Base-by-base conservation (phyloP, 345 rosid genomes). In the Ailanthus altissimus region DNA sequence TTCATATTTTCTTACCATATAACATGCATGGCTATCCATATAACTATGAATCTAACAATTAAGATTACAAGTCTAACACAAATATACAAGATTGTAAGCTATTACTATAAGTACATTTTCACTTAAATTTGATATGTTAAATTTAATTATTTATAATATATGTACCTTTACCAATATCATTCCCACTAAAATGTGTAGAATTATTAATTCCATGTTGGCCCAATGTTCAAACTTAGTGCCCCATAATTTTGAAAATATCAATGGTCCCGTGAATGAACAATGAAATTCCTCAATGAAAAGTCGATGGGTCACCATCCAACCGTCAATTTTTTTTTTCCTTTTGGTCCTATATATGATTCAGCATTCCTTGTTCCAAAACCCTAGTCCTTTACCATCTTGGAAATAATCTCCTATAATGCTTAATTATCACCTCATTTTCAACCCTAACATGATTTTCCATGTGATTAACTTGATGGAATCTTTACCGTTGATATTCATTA, bases 261-360 rank as follows among this genome's bases (percentile, higher is more conserved):
- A 56, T 40, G 49, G 13, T n/a, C 64, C 64, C 75, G 53, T 72
- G 50, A 70, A 23, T 51, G 60, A 36, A 16, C 67, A 62, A 18
- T 18, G 12, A 62, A 51, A 43, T 32, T 51, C 26, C 60, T 28
- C 5, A 2, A 8, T 4, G 13, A 12, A 56, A 72, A 57, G 75
- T 42, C 23, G 75, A 72, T 57, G 38, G 40, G 75, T 72, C 65
- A 40, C 32, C 50, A 57, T 72, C 65, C 3, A 40, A 42, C 12
- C 21, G 51, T 23, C 75, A 57, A 43, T 42, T 72, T 59, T 38
- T 28, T 3, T 11, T 32, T 32, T 32, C 1, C 3, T 32, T 32
- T 32, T 32, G 1, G 38, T 58, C n/a, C 65, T 40, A 21, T 49
- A 56, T 25, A 56, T 6, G 32, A 70, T 21, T 0, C 5, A 70